These are phyloP conservation scores for Hyphodiscus hymeniophilus DNA, from an alignment of 495 filamentous ascomycete species.

Conservation along the genomic window DNA sequence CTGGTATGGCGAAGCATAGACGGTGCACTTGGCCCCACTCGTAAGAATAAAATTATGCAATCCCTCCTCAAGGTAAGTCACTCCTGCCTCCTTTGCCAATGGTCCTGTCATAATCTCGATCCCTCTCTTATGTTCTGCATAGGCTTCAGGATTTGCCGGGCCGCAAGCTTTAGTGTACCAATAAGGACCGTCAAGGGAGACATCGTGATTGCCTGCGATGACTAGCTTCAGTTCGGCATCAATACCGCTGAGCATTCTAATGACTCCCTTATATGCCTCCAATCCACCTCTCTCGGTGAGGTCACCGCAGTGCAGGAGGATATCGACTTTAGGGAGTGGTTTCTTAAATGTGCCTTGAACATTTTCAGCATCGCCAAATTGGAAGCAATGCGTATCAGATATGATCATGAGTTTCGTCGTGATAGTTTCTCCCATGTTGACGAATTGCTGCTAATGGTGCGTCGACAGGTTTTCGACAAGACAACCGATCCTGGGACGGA, in stretches of 20 bases:
- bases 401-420: conserved; percentile 49
- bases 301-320: conserved; percentile 69
- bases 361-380: conserved; percentile 17
- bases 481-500: too few relatives aligned
- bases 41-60: conserved; percentile 41
- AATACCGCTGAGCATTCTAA: conserved; percentile 46
- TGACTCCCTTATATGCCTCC: conserved; percentile 40
- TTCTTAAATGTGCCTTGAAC: conserved; percentile 18
- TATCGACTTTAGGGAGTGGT: conserved; percentile 43
- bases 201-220: conserved; percentile 78
- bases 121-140: conserved; percentile 22
- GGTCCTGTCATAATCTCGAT: conserved; percentile 33
- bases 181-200: conserved; percentile 50
- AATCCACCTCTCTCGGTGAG: conserved; percentile 43
- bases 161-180: conserved; percentile 32
- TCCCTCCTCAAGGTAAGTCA: conserved; percentile 64
- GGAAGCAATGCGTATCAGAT: conserved; percentile 52
- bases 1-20: conserved; percentile 65
- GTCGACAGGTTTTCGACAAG: too few relatives aligned
- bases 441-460: too few relatives aligned
- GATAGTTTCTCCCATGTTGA: background rate
- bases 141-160: conserved; percentile 5
- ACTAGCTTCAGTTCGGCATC: conserved; percentile 66
- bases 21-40: conserved; percentile 49
- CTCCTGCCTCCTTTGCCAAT: conserved; percentile 39